Base-by-base conservation (phyloP, 106 monocot species). In the Allium fistulosum region DNA sequence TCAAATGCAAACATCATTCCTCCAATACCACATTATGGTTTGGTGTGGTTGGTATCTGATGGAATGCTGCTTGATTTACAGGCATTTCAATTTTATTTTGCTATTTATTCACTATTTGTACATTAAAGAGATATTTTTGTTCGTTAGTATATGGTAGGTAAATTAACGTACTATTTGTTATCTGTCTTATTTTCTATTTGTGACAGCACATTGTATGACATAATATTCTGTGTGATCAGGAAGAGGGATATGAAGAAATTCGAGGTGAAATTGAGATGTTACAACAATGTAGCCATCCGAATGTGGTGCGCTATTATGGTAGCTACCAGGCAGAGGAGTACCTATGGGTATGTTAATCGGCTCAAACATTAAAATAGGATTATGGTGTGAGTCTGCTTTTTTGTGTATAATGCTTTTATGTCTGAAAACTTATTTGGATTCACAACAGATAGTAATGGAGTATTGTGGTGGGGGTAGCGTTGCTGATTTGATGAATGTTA, bases 321-420 rank as follows among this genome's bases (percentile, higher is more conserved):
- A 99, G 97, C 82, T 99, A 93, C 51, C 97, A 99, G 75, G 97
- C 92, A 49, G 97, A 99, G 66, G 97, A 99, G 59, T 99, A 99
- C 60, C 81, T 99, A 27, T 99, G 97, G 97, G 97, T 99, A 83
- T 62, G 86, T 49, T 26, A 10, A 55, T 53, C 15, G 11, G 9
- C 2, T 53, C 53, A 12, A 53, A 67, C 8, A 67, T 51, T 13
- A 67, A 27, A 17, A 12, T 12, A 4, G 53, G 22, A 26, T 26
- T 26, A 59, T 10, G 17, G 15, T 59, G 18, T 59, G 12, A 47
- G 65, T 49, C 22, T 22, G 7, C 53, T 52, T 49, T 15, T 53
- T 67, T 6, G 51, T 10, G 6, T 66, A 51, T 26, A 22, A 11
- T 51, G 5, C 26, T 4, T 37, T 28, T 52, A 11, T 67, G 26